Conservation (phyloP, 2,329 filamentous ascomycete genomes). For the Fusarium sp. region DNA sequence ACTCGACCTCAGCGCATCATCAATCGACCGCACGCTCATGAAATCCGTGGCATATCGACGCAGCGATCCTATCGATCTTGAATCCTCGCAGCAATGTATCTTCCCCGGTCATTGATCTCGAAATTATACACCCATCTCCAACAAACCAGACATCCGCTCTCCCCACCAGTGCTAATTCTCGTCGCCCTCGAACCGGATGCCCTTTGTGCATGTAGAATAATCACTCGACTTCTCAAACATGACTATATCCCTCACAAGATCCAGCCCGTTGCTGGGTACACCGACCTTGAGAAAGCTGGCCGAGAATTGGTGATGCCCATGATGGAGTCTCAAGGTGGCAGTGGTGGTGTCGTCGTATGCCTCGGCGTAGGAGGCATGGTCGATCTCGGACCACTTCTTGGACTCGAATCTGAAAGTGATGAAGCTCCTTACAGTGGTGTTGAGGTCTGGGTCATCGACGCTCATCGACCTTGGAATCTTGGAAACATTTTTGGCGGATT, state of each 20-base stretch:
- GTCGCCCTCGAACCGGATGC: constrained; percentile 95
- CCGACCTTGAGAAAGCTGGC: constrained; percentile 83
- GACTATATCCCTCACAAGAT: constrained; percentile 99
- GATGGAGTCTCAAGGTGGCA: constrained; percentile 85
- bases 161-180: constrained; percentile 89
- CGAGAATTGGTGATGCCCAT: constrained; percentile 83
- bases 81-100: constrained; percentile 76
- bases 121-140: constrained; percentile 93
- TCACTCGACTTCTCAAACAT: constrained; percentile 92
- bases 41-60: constrained; percentile 31
- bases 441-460: constrained; percentile 94
- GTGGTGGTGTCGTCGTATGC: constrained; percentile 89
- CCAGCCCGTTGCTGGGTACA: constrained; percentile 92
- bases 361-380: constrained; percentile 92
- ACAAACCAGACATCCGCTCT: constrained; percentile 86
- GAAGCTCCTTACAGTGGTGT: constrained; percentile 81
- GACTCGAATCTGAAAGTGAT: constrained; percentile 72
- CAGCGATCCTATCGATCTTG: constrained; percentile 31
- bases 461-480: constrained; percentile 93
- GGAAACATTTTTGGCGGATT: constrained; percentile 90
- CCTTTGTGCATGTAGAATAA: constrained; percentile 92
- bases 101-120: constrained; percentile 87
- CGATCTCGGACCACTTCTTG: constrained; percentile 83
- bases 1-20: constrained; percentile 11
- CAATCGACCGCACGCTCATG: constrained; percentile 39